These are phyloP conservation scores for Triticum aestivum DNA, from an alignment of 176 grass and related monocot genomes.

Conservation along the genomic window IWGSC_CS_RefSeq_v2.1 NC_057799.1:610601072-610601571, in stretches of 20 bases:
- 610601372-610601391: neutral
- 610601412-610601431: neutral
- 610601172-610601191: conserved; percentile 61
- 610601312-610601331: neutral
- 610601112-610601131: neutral
- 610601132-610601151: neutral
- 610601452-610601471: neutral
- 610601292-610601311: neutral
- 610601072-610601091: conserved; percentile 70
- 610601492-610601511: neutral
- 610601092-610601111: conserved; percentile 39
- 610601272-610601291: neutral
- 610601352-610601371: neutral
- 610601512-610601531: neutral
- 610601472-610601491: neutral
- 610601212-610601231: conserved; percentile 81
- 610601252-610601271: neutral
- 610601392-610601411: neutral
- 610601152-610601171: conserved; percentile 58
- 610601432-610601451: neutral
- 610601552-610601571: neutral
- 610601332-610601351: neutral
- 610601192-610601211: conserved; percentile 54
- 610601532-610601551: neutral
- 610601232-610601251: conserved; percentile 15